A percentile compares a stretch with the other conserved stretches of the same genome.
phyloP scores from a whole-genome alignment of 1,139 yeast species.

The Yamadazyma pseudoaaseri region DNA sequence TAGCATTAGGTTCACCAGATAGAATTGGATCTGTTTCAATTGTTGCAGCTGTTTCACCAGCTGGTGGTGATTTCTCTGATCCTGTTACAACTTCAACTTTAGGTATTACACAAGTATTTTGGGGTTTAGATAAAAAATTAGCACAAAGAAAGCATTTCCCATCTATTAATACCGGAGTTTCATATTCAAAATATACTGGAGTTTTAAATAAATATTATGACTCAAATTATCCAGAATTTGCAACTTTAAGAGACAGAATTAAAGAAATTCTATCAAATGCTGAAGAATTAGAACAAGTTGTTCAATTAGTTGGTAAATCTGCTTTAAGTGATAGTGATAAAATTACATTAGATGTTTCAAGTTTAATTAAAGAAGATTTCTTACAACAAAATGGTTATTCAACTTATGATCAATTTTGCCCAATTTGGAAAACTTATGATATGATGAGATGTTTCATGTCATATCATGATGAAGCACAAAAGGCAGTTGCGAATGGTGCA shows the following conservation, averaged over 20 bases:
- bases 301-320: conserved; percentile 97
- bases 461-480: conserved; percentile 96
- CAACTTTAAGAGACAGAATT: conserved; percentile 82
- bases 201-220: conserved; percentile 87
- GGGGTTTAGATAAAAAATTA: conserved; percentile 98
- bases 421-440: conserved; percentile 97
- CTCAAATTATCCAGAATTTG: conserved; percentile 85
- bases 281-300: conserved; percentile 98
- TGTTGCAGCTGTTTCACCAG: conserved; percentile 99
- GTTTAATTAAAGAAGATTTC: conserved; percentile 93
- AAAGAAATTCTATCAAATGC: conserved; percentile 94
- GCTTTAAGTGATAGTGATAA: conserved; percentile 96
- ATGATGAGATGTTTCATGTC: conserved; percentile 95
- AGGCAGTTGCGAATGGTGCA: conserved; percentile 92
- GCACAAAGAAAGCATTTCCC: conserved; percentile 99
- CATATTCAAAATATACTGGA: conserved; percentile 93
- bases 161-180: conserved; percentile 91
- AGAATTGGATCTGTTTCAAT: conserved; percentile 96
- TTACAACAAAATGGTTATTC: conserved; percentile 99
- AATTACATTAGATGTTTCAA: conserved; percentile 91
- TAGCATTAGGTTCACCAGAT: conserved; percentile 93
- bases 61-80: conserved; percentile 99
- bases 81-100: conserved; percentile 98
- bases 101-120: conserved; percentile 98
- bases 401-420: conserved; percentile 97